phyloP scores from a whole-genome alignment of 2,329 filamentous ascomycete genomes.

The Colletotrichum sp. region DNA sequence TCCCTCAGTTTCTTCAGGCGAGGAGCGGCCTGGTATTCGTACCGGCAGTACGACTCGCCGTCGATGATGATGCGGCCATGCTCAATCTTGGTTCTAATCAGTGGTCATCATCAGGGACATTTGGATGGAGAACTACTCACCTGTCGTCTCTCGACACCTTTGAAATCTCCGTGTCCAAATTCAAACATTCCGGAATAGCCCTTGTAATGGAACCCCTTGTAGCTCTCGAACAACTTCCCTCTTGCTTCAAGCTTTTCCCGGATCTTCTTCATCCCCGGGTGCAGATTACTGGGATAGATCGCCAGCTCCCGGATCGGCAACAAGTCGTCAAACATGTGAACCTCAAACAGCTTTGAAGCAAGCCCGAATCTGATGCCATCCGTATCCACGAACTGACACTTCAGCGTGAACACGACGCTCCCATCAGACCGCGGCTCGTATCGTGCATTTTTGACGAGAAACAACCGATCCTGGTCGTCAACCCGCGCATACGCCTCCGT shows the following conservation, averaged over 20 bases:
- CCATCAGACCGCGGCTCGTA: not conserved
- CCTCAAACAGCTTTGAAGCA: not conserved
- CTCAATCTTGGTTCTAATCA: not conserved
- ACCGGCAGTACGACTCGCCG: not conserved
- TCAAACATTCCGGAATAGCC: not conserved
- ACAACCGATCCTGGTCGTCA: not conserved
- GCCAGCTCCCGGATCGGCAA: not conserved
- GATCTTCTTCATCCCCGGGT: not conserved
- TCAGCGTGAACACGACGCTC: accelerated
- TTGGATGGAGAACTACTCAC: no score
- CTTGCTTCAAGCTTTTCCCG: not conserved
- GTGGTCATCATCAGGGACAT: no score
- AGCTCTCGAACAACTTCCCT: not conserved
- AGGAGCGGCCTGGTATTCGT: not conserved
- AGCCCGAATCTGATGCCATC: not conserved
- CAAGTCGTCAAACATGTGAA: not conserved
- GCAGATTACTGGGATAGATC: not conserved
- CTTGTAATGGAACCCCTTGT: not conserved
- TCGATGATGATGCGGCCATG: not conserved
- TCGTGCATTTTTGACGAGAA: not conserved
- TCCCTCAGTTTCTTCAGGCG: not conserved
- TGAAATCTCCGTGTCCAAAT: not conserved
- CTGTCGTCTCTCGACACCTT: not conserved
- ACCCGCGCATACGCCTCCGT: not conserved
- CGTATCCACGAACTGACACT: not conserved